Evolutionary conservation across 805 yeast species (phyloP).

Genomic region (Zygoascus bituminiphila): DNA sequence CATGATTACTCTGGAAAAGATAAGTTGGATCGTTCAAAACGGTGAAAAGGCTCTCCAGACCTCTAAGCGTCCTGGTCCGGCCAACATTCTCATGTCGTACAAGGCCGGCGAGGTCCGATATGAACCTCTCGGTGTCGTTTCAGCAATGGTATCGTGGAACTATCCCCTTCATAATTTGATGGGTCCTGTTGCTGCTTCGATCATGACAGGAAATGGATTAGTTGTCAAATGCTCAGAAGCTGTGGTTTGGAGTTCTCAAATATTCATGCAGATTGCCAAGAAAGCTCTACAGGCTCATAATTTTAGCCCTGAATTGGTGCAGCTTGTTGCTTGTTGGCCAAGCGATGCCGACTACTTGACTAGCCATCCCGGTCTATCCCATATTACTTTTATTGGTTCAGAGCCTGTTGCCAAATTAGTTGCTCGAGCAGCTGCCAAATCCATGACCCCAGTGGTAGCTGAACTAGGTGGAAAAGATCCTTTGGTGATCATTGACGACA

Average conservation of each 20-base stretch:
- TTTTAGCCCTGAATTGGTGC: conserved; percentile 74
- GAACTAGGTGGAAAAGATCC: conserved; percentile 98
- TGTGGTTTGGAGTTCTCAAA: conserved; percentile 88
- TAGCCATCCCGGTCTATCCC: conserved; percentile 71
- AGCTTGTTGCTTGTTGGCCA: conserved; percentile 83
- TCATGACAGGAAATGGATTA: conserved; percentile 87
- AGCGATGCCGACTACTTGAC: conserved; percentile 81
- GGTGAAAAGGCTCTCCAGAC: conserved; percentile 68
- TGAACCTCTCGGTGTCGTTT: conserved; percentile 84
- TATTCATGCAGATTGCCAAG: conserved; percentile 64
- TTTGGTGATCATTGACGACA: conserved; percentile 76
- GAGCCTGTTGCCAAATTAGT: conserved; percentile 79
- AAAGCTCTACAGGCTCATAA: conserved; percentile 67
- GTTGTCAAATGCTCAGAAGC: conserved; percentile 93
- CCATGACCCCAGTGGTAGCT: conserved; percentile 90
- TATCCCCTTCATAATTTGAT: conserved; percentile 91
- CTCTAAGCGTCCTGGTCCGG: conserved; percentile 77
- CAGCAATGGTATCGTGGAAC: conserved; percentile 94
- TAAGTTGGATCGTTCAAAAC: conserved; percentile 79
- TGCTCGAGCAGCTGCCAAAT: conserved; percentile 71
- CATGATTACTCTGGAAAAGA: conserved; percentile 86
- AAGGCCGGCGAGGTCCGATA: conserved; percentile 90
- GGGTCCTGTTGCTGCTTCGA: conserved; percentile 85
- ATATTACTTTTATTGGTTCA: conserved; percentile 94
- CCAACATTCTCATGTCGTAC: conserved; percentile 76